A percentile compares a stretch with the other conserved stretches of the same genome.
These are phyloP conservation scores for Kwoniella pini DNA, from an alignment of 768 basidiomycete genomes.

Conservation along the genomic window DNA sequence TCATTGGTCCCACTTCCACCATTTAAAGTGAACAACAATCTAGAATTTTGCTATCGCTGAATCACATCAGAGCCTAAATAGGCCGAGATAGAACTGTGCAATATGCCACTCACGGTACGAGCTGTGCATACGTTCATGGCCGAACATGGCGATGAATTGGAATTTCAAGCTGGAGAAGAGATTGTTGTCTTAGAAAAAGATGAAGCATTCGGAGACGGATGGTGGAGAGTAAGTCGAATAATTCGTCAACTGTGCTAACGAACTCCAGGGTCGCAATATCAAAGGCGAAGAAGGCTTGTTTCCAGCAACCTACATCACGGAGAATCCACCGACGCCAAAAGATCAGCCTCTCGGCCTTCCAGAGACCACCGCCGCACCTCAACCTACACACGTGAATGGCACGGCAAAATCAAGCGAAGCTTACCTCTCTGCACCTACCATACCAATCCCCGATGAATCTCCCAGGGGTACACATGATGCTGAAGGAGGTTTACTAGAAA, in stretches of 20 bases:
- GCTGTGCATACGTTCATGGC: constrained; percentile 64
- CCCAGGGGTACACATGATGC: constrained; percentile 23
- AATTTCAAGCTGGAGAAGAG: constrained; percentile 78
- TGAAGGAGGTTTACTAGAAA: constrained; percentile 14
- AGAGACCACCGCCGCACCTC: constrained; percentile 22
- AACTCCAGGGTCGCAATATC: constrained; percentile 73
- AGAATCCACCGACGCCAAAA: constrained; percentile 59
- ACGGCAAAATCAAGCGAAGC: constrained; percentile 1
- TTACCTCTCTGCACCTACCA: constrained; percentile 8
- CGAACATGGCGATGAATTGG: constrained; percentile 90
- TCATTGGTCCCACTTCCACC: neutral
- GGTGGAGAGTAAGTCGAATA: constrained; percentile 75
- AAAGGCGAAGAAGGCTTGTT: constrained; percentile 85
- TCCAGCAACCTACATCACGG: constrained; percentile 81
- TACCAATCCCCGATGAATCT: constrained; percentile 19
- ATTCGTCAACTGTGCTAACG: neutral
- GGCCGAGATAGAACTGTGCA: too few relatives aligned
- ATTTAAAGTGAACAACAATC: neutral
- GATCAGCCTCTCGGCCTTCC: constrained; percentile 13
- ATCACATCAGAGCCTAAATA: neutral
- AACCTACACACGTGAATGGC: constrained; percentile 8
- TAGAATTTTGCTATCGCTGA: neutral
- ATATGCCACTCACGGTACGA: constrained; percentile 32
- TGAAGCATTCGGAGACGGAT: constrained; percentile 88
- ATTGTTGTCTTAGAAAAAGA: constrained; percentile 92